Evolutionary conservation across 2,329 filamentous ascomycete species (phyloP).

Genomic region (Emmonsiellopsis sp.): DNA sequence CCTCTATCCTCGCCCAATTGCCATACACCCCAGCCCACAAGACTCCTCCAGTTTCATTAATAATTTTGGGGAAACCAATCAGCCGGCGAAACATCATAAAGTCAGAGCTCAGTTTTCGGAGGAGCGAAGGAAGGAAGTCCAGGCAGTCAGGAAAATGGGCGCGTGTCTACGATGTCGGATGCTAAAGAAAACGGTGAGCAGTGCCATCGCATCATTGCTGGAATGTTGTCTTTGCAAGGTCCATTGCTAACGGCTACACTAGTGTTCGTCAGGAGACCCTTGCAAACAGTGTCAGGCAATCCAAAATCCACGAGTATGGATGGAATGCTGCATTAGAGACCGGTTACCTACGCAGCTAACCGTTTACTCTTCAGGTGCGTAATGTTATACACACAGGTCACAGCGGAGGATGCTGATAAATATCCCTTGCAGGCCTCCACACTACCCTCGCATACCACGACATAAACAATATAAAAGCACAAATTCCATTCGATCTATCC

Average conservation of each 20-base stretch:
- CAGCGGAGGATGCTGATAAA: background rate
- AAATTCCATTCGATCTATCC: conserved; percentile 40
- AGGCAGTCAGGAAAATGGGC: conserved; percentile 50
- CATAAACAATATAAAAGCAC: conserved; percentile 39
- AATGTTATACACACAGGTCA: background rate
- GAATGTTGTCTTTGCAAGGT: background rate
- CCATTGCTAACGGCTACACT: conserved; percentile 2
- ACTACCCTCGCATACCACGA: conserved; percentile 45
- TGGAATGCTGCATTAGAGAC: conserved; percentile 50
- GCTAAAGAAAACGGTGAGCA: conserved; percentile 50
- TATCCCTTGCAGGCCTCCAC: conserved; percentile 33
- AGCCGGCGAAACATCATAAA: conserved; percentile 35
- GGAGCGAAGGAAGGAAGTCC: conserved; percentile 49
- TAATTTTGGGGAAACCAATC: conserved; percentile 31
- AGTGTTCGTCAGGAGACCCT: conserved; percentile 51
- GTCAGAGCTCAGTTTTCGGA: conserved; percentile 50
- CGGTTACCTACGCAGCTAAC: conserved; percentile 51
- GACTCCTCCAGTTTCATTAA: conserved; percentile 31
- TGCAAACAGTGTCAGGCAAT: conserved; percentile 51
- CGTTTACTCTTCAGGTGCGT: conserved; percentile 45
- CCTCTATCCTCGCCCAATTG: conserved; percentile 33
- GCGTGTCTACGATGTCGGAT: conserved; percentile 56
- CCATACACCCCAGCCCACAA: conserved; percentile 33
- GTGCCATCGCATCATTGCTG: background rate
- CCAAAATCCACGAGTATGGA: conserved; percentile 54